A percentile compares a stretch with the other conserved stretches of the same genome.
Evolutionary conservation across 306 rosid genomes (phyloP).

Genomic region (Inga oerstediana): DNA sequence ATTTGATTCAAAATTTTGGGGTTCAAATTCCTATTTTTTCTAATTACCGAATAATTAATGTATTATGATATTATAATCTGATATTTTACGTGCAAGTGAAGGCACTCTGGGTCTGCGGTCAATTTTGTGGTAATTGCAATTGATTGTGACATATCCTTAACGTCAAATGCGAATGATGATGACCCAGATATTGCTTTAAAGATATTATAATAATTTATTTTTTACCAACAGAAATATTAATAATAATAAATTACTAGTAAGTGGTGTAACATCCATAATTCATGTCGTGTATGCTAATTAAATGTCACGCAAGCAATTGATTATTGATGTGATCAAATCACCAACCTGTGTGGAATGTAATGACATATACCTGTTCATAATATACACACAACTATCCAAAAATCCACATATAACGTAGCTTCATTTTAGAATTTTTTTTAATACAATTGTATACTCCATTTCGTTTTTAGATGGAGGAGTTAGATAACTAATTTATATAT

Average conservation of each 20-base stretch:
- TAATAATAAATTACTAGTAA: not conserved
- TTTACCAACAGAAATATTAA: too few species aligned
- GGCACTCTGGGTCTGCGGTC: not conserved
- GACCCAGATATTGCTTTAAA: not conserved
- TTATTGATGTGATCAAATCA: not conserved
- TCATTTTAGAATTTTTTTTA: not conserved
- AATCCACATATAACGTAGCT: not conserved
- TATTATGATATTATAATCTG: not conserved
- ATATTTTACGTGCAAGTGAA: not conserved
- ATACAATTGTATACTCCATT: too few species aligned
- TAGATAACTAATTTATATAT: too few species aligned
- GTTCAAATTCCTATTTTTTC: not conserved
- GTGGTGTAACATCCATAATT: not conserved
- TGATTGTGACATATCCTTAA: not conserved
- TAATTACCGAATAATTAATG: not conserved
- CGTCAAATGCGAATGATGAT: not conserved
- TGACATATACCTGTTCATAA: not conserved
- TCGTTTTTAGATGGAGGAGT: too few species aligned
- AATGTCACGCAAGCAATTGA: not conserved
- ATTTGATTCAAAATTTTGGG: not conserved
- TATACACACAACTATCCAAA: not conserved
- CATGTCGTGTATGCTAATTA: not conserved
- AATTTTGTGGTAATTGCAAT: not conserved
- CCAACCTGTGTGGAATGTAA: not conserved
- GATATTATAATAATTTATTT: not conserved